phyloP scores from a whole-genome alignment of 768 basidiomycete species.

The Naematelia encephala region DNA sequence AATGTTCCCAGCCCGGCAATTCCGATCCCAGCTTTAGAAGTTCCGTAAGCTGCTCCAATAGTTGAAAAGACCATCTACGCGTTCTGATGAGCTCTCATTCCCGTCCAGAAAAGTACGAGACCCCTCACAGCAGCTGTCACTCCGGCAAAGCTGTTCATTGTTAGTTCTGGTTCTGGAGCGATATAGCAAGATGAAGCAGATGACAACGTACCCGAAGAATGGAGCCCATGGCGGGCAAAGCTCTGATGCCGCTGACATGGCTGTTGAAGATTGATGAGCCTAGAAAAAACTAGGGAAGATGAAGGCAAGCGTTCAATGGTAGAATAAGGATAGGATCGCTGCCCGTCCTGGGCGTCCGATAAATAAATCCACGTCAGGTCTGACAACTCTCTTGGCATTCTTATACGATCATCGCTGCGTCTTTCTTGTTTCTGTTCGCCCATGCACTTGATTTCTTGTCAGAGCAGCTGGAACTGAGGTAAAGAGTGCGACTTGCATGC shows the following conservation, averaged over 20 bases:
- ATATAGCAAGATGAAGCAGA: not conserved
- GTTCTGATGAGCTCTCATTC: not conserved
- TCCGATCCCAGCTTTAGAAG: slow-evolving; percentile 93
- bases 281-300: not conserved
- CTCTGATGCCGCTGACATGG: slow-evolving; percentile 40
- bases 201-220: slow-evolving; percentile 69
- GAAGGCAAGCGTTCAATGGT: too few relatives aligned
- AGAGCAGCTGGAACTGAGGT: too few relatives aligned
- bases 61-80: slow-evolving; percentile 86
- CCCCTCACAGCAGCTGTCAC: slow-evolving; percentile 81
- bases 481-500: too few relatives aligned
- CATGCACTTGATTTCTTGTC: too few relatives aligned
- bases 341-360: too few relatives aligned
- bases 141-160: slow-evolving; percentile 67
- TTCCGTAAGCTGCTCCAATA: slow-evolving; percentile 91
- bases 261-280: not conserved
- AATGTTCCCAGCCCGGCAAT: slow-evolving; percentile 92
- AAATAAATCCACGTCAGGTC: not conserved
- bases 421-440: too few relatives aligned
- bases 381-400: not conserved
- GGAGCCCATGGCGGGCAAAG: slow-evolving; percentile 89
- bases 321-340: too few relatives aligned
- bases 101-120: not conserved
- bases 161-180: slow-evolving; percentile 7
- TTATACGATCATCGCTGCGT: not conserved